Evolutionary conservation across 2,329 filamentous ascomycete species (phyloP).

Genomic region (Alternaria brassicicola): DNA sequence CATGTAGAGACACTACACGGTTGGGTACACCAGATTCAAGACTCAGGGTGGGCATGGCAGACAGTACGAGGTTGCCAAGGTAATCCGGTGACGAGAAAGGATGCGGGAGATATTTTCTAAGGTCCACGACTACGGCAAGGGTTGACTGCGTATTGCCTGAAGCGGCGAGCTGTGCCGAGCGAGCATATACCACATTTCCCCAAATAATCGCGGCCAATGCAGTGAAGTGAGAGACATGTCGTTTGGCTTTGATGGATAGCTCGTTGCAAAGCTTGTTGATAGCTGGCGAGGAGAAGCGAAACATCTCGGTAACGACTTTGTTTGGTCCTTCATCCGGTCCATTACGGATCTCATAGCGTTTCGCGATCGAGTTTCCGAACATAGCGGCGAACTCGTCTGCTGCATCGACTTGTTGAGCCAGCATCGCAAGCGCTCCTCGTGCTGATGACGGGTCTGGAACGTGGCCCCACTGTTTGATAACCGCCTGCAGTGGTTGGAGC

Average conservation of each 20-base stretch:
- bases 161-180: neutral
- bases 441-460: neutral
- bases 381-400: neutral
- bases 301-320: conserved; percentile 14
- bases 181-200: conserved; percentile 4
- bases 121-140: conserved; percentile 1
- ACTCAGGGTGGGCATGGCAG: neutral
- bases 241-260: neutral
- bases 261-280: neutral
- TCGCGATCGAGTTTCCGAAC: neutral
- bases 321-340: conserved; percentile 4
- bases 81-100: conserved; percentile 7
- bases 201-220: conserved; percentile 4
- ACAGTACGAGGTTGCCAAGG: conserved; percentile 4
- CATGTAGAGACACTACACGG: neutral
- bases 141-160: conserved; percentile 5
- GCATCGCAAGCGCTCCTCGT: conserved; percentile 1
- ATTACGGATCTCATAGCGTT: neutral
- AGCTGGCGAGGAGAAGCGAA: conserved; percentile 1
- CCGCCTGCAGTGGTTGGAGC: neutral
- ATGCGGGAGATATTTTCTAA: neutral
- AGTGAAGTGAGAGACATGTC: neutral
- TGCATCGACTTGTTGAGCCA: neutral
- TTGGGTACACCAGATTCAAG: neutral
- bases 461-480: neutral